These are phyloP conservation scores for Thermothelomyces thermophilus DNA, from an alignment of 2,329 filamentous ascomycete genomes.

Conservation along the genomic window DNA sequence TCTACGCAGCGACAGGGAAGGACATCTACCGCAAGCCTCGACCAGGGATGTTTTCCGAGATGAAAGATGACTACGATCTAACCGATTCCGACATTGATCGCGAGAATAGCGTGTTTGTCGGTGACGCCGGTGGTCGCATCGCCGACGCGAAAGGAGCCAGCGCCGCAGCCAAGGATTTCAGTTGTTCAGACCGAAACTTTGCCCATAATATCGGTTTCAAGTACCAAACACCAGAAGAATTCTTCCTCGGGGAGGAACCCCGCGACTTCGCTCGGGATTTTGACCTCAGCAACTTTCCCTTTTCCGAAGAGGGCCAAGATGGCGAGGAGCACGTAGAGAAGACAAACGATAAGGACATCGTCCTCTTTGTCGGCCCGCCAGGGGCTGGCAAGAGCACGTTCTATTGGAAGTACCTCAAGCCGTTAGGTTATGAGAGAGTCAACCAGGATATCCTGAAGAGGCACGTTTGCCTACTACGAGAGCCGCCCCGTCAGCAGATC, in stretches of 20 bases:
- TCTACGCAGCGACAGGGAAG: constrained; percentile 81
- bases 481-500: constrained; percentile 11
- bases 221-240: constrained; percentile 88
- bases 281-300: constrained; percentile 55
- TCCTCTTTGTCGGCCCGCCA: constrained; percentile 83
- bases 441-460: constrained; percentile 88
- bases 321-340: constrained; percentile 47
- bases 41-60: constrained; percentile 74
- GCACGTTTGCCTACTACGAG: constrained; percentile 33
- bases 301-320: constrained; percentile 29
- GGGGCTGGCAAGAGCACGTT: constrained; percentile 90
- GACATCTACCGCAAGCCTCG: constrained; percentile 84
- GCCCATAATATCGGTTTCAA: constrained; percentile 74
- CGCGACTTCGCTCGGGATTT: constrained; percentile 64
- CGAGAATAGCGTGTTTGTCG: constrained; percentile 72
- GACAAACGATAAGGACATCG: constrained; percentile 61
- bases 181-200: constrained; percentile 68
- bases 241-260: constrained; percentile 65
- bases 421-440: constrained; percentile 72
- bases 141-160: constrained; percentile 33
- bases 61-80: constrained; percentile 54
- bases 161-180: constrained; percentile 49
- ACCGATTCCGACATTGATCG: constrained; percentile 58
- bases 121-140: constrained; percentile 68
- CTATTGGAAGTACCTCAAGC: constrained; percentile 70